A percentile compares a stretch with the other conserved stretches of the same genome.
Conservation (phyloP, 2,329 filamentous ascomycete genomes). For the Leptodontidium sp. region DNA sequence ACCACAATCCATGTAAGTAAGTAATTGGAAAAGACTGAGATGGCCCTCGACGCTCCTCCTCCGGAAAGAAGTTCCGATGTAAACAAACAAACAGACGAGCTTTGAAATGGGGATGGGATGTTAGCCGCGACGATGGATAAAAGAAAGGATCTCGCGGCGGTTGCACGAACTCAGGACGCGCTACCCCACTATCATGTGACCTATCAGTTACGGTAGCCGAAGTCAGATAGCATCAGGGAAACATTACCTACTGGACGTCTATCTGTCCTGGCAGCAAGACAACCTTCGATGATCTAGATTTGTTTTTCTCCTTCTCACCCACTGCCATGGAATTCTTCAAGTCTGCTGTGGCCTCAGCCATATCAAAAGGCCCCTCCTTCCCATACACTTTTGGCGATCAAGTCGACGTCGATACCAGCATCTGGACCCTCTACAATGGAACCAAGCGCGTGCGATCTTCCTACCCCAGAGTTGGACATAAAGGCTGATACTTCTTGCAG, state of each 20-base stretch:
- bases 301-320: slow-evolving; percentile 16
- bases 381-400: slow-evolving; percentile 93
- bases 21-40: background rate
- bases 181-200: slow-evolving; percentile 13
- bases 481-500: slow-evolving; percentile 55
- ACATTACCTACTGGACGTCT: background rate
- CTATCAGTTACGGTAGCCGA: background rate
- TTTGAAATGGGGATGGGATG: background rate
- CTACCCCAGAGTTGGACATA: slow-evolving; percentile 4
- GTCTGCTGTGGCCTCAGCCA: slow-evolving; percentile 95
- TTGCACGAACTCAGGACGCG: background rate
- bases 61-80: background rate
- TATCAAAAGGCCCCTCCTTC: slow-evolving; percentile 92
- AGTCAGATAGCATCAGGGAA: background rate
- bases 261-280: background rate
- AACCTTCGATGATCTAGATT: background rate
- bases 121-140: background rate
- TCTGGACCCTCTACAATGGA: slow-evolving; percentile 96
- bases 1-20: background rate
- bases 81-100: background rate
- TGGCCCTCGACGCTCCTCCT: background rate
- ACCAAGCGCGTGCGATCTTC: slow-evolving; percentile 74
- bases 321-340: slow-evolving; percentile 92
- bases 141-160: background rate
- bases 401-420: slow-evolving; percentile 90